Percentiles rank a stretch among this genome's conserved stretches.
Conservation (phyloP, 2,329 filamentous ascomycete species). For the Nothomitra cinnamomea region DNA sequence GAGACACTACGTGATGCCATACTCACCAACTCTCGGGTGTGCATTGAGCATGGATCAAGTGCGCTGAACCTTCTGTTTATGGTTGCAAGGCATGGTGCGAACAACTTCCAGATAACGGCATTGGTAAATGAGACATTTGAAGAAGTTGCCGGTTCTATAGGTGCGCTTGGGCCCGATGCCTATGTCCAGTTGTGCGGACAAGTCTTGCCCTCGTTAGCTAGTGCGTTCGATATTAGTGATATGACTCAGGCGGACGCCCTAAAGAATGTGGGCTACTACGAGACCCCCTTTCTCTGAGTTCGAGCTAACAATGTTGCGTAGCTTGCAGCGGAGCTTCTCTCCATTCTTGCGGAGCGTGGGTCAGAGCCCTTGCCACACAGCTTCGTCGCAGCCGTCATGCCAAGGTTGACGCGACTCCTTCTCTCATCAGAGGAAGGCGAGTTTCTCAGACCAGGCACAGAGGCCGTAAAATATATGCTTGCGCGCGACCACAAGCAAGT, state of each 20-base stretch:
- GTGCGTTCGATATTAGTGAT: conserved; percentile 75
- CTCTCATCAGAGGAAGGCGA: conserved; percentile 77
- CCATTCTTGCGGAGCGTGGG: conserved; percentile 65
- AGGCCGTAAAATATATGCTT: conserved; percentile 77
- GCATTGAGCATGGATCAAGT: conserved; percentile 52
- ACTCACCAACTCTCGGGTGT: conserved; percentile 56
- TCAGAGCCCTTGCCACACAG: conserved; percentile 71
- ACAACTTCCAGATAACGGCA: conserved; percentile 80
- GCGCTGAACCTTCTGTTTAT: conserved; percentile 75
- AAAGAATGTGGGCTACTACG: conserved; percentile 40
- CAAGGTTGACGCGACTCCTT: conserved; percentile 69
- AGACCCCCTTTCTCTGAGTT: neutral
- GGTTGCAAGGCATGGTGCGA: conserved; percentile 72
- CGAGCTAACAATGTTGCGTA: conserved; percentile 13
- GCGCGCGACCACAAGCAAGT: conserved; percentile 81
- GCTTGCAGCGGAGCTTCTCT: conserved; percentile 71
- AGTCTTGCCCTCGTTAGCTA: conserved; percentile 72
- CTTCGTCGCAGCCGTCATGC: conserved; percentile 71
- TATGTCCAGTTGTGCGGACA: conserved; percentile 71
- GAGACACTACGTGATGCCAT: conserved; percentile 76
- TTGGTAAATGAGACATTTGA: conserved; percentile 84
- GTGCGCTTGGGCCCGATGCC: conserved; percentile 44
- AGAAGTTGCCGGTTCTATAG: conserved; percentile 56
- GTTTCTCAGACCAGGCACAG: conserved; percentile 69
- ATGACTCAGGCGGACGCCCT: conserved; percentile 73